phyloP scores from a whole-genome alignment of 495 filamentous ascomycete genomes.

The Xylaria longipes region DNA sequence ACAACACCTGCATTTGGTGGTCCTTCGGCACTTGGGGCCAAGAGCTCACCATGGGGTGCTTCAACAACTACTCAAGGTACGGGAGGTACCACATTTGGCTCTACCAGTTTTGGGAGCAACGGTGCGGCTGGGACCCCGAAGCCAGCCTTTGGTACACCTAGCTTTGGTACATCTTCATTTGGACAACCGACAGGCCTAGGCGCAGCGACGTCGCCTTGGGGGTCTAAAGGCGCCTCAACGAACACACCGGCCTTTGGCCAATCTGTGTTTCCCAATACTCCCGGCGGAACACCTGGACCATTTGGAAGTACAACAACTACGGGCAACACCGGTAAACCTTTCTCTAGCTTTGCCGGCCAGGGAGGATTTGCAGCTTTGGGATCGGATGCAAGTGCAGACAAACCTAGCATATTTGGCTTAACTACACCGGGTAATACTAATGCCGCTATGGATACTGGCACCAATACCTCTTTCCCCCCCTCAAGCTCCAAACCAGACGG shows the following conservation, averaged over 20 bases:
- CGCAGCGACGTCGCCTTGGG: constrained; percentile 50
- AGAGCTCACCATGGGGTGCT: constrained; percentile 49
- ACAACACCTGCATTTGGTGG: constrained; percentile 46
- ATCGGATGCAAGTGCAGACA: constrained; percentile 34
- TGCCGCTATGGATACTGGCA: constrained; percentile 49
- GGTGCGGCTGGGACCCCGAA: constrained; percentile 59
- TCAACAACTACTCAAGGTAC: constrained; percentile 37
- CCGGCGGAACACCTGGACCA: constrained; percentile 23
- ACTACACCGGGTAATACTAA: constrained; percentile 47
- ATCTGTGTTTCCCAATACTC: constrained; percentile 37
- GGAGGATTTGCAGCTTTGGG: constrained; percentile 61
- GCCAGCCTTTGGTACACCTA: constrained; percentile 41
- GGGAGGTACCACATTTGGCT: constrained; percentile 45
- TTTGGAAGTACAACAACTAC: constrained; percentile 41
- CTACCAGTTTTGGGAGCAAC: constrained; percentile 44
- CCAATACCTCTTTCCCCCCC: constrained; percentile 46
- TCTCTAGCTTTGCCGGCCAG: constrained; percentile 65
- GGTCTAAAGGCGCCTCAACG: constrained; percentile 37
- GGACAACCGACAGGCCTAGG: constrained; percentile 55
- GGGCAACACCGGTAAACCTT: constrained; percentile 50
- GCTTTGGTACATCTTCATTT: constrained; percentile 58
- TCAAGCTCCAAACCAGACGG: constrained; percentile 51
- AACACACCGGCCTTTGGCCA: constrained; percentile 50
- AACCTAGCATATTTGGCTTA: constrained; percentile 59
- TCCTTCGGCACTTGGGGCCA: constrained; percentile 46